phyloP scores from a whole-genome alignment of 2,329 filamentous ascomycete genomes.

The Aspergillus sp. region DNA sequence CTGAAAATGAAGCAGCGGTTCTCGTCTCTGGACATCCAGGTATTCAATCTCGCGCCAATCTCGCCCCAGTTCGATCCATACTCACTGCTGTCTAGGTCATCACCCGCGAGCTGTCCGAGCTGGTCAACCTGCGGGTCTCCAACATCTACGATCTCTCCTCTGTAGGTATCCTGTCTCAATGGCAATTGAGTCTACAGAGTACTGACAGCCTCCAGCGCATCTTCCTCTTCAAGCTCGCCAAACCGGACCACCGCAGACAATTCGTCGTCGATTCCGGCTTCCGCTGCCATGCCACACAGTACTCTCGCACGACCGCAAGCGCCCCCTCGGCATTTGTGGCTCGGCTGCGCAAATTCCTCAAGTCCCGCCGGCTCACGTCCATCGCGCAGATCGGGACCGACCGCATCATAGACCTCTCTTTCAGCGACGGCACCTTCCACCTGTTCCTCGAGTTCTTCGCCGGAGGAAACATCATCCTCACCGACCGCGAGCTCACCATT shows the following conservation, averaged over 20 bases:
- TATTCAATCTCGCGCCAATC: constrained; percentile 13
- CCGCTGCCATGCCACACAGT: constrained; percentile 86
- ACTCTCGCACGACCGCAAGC: constrained; percentile 74
- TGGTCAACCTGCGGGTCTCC: constrained; percentile 70
- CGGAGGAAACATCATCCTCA: constrained; percentile 87
- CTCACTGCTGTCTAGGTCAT: constrained; percentile 58
- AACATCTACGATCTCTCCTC: constrained; percentile 96
- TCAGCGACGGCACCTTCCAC: constrained; percentile 81
- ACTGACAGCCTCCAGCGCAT: constrained; percentile 64
- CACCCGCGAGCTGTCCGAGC: constrained; percentile 76
- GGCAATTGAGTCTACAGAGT: too few species aligned
- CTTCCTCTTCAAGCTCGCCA: constrained; percentile 88
- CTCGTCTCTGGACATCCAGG: constrained; percentile 50
- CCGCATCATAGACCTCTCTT: constrained; percentile 81
- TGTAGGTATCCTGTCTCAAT: constrained; percentile 26
- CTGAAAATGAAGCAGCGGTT: constrained; percentile 49
- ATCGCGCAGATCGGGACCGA: constrained; percentile 86
- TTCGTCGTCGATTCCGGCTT: constrained; percentile 91
- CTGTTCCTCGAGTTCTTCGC: constrained; percentile 95
- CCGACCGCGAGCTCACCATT: constrained; percentile 74
- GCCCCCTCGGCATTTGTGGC: constrained; percentile 79
- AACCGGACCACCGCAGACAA: constrained; percentile 80
- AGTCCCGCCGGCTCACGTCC: constrained; percentile 71
- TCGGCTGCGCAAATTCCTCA: constrained; percentile 75
- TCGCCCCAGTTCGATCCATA: constrained; percentile 1